phyloP scores from a whole-genome alignment of 495 filamentous ascomycete species.

The Massariosphaeria phaeospora region DNA sequence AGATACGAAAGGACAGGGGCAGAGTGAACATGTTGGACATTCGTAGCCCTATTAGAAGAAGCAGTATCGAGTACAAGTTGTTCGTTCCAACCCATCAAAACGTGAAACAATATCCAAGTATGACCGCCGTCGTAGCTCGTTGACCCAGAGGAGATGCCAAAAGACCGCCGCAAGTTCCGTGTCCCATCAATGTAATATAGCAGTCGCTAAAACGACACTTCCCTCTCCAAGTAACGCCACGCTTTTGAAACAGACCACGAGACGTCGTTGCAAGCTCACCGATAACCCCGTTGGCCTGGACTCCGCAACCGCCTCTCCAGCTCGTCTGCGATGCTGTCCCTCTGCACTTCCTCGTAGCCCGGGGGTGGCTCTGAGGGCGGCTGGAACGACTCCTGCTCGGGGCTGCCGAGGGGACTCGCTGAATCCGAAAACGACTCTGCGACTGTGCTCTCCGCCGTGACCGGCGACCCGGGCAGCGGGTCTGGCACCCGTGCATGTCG shows the following conservation, averaged over 20 bases:
- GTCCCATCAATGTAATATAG: neutral
- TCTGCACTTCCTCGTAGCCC: conserved; percentile 87
- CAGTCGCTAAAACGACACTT: neutral
- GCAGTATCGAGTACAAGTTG: no score
- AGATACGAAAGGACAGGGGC: no score
- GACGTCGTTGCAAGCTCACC: conserved; percentile 41
- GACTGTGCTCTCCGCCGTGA: conserved; percentile 9
- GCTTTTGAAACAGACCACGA: neutral
- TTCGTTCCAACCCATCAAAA: no score
- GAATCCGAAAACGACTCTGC: conserved; percentile 10
- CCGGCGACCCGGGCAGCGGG: conserved; percentile 10
- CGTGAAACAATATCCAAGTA: no score
- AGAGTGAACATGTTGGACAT: no score
- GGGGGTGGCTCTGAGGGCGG: conserved; percentile 79
- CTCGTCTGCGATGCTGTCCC: conserved; percentile 63
- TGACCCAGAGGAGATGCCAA: no score
- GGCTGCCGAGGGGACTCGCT: conserved; percentile 18
- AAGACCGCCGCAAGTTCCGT: neutral
- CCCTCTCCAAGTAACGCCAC: neutral
- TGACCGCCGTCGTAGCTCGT: no score
- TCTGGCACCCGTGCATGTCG: conserved; percentile 7
- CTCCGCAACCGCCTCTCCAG: conserved; percentile 44
- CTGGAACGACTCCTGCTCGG: conserved; percentile 32
- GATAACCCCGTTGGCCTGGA: neutral
- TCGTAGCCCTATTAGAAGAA: no score